Base-by-base conservation (phyloP, 169 alveolate genomes). In the Sarcocystis neurona region DNA sequence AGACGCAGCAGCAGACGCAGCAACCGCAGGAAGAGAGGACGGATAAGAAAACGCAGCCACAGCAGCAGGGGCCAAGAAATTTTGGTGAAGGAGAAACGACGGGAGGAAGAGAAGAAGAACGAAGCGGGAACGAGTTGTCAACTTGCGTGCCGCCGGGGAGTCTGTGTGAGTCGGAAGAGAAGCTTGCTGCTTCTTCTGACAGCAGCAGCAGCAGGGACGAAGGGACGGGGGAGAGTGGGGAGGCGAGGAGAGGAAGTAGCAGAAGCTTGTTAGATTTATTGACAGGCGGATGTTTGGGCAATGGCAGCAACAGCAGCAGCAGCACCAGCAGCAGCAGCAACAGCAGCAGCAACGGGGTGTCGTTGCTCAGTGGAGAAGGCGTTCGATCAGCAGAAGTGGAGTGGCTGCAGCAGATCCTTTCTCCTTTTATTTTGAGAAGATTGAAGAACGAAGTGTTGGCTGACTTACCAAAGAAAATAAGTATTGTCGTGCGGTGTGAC, bases 361-460 rank as follows among this genome's bases (percentile, higher is more conserved):
- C 82, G 41, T n/a, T n/a, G n/a, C n/a, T n/a, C n/a, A n/a, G n/a
- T 18, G 78, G 41, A 89, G 79, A 18, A n/a, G 58, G 48, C 18
- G 43, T 39, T 18, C 85, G 44, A 30, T 66, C 92, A 5, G 92
- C 94, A 0, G 96, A 93, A 39, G 93, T 94, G 37, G 82, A 47
- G 32, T 94, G 92, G 79, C 85, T 92, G 20, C 98, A 96, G 79
- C 92, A 93, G 78, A 92, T 97, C n/a, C 90, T 96, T 39, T 96
- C 97, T 30, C 98, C 98, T 0, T 96, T 96, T 88, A 96, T 97
- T 46, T 92, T 97, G 63, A 84, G 98, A 32, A 91, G 98, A 20
- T 89, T 96, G 34, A 97, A 97, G 89, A 90, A 93, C 63, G 96
- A 96, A 47, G 98, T 90, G 30, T 53, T 96, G 74, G 93, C 93